Percentiles rank a stretch among this genome's conserved stretches.
Conservation (phyloP, 192 early-diverging fungal genomes). For the Coemansia sp. region DNA sequence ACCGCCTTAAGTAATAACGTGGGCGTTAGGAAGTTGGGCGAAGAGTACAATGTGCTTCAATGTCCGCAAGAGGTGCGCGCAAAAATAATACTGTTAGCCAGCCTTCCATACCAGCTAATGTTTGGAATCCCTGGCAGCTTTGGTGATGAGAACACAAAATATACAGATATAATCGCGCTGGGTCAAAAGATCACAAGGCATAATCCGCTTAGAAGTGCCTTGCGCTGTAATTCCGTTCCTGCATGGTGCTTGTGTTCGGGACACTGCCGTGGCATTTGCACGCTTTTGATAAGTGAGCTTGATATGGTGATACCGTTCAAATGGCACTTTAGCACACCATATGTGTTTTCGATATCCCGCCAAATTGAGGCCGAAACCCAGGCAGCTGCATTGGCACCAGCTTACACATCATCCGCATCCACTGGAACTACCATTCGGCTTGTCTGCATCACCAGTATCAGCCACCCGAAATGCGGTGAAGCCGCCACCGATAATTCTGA, state of each 20-base stretch:
- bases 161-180: neutral
- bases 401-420: neutral
- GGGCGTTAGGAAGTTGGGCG: neutral
- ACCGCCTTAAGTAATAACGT: neutral
- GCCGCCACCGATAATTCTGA: neutral
- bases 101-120: conserved; percentile 20
- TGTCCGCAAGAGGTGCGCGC: neutral
- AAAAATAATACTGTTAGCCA: conserved; percentile 3
- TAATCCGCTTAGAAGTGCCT: neutral
- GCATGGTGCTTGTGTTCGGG: conserved; percentile 26
- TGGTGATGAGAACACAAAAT: neutral
- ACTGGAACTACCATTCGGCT: neutral
- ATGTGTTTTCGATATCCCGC: conserved; percentile 10
- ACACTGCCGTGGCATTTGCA: conserved; percentile 38
- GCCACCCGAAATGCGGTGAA: neutral
- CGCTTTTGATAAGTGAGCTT: conserved; percentile 34
- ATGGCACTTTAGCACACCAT: conserved; percentile 8
- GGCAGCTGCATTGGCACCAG: neutral
- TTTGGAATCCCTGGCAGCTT: neutral
- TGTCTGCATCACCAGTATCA: neutral
- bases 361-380: neutral
- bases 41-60: neutral
- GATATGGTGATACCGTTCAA: conserved; percentile 11
- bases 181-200: neutral
- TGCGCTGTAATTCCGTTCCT: conserved; percentile 22